Conservation (phyloP, 495 filamentous ascomycete genomes). For the Penicillium simplicissimum region DNA sequence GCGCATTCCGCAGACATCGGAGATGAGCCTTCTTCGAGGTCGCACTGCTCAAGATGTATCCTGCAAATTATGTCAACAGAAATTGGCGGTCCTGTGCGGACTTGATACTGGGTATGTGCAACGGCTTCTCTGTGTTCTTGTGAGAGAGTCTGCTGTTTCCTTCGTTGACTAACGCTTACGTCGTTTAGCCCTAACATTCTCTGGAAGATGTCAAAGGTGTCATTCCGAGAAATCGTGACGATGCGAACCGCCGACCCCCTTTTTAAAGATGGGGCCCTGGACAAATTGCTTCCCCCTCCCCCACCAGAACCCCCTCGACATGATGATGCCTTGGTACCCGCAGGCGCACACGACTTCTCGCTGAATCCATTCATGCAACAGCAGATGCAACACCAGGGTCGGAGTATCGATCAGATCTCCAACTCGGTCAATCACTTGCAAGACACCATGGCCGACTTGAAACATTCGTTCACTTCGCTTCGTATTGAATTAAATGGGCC, state of each 20-base stretch:
- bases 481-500: conserved; percentile 46
- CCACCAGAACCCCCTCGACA: conserved; percentile 26
- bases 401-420: conserved; percentile 47
- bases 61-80: conserved; percentile 50
- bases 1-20: conserved; percentile 44
- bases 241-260: conserved; percentile 47
- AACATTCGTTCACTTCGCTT: conserved; percentile 44
- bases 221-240: conserved; percentile 48
- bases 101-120: conserved; percentile 45
- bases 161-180: background rate
- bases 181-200: conserved; percentile 40
- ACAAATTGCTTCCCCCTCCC: conserved; percentile 30
- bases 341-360: conserved; percentile 21
- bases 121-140: background rate
- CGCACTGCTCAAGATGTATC: conserved; percentile 44
- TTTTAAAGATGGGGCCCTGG: conserved; percentile 40
- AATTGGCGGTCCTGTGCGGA: conserved; percentile 40
- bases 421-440: conserved; percentile 47
- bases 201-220: conserved; percentile 49
- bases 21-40: conserved; percentile 42
- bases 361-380: conserved; percentile 33
- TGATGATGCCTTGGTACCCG: conserved; percentile 34
- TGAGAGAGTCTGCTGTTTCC: too few relatives aligned
- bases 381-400: conserved; percentile 45
- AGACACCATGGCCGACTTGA: conserved; percentile 49